A percentile compares a stretch with the other conserved stretches of the same genome.
Conservation (phyloP, 2,329 filamentous ascomycete genomes). For the Penicillium sp. region DNA sequence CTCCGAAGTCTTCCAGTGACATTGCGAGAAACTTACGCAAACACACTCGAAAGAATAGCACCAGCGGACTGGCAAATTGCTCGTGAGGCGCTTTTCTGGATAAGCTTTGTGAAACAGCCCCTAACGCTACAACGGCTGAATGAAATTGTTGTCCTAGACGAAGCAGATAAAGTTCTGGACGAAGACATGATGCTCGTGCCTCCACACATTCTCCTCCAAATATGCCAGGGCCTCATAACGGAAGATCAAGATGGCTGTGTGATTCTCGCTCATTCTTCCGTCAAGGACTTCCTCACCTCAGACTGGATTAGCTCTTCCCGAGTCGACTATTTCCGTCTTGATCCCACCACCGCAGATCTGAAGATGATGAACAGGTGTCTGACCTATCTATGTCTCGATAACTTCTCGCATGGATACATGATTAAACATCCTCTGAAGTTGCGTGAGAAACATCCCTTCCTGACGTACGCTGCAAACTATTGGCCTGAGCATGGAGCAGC, state of each 20-base stretch:
- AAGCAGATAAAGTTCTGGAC: slow-evolving; percentile 11
- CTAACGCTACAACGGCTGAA: slow-evolving; percentile 15
- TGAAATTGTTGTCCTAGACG: slow-evolving; percentile 16
- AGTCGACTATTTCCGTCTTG: slow-evolving; percentile 17
- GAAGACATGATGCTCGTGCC: slow-evolving; percentile 25
- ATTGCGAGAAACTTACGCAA: slow-evolving; percentile 20
- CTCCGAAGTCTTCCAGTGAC: slow-evolving; percentile 17
- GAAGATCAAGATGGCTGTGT: slow-evolving; percentile 13
- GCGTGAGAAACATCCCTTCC: slow-evolving; percentile 5
- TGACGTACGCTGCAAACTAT: slow-evolving; percentile 18
- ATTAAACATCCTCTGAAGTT: not conserved
- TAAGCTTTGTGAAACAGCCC: slow-evolving; percentile 15
- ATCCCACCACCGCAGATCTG: slow-evolving; percentile 12
- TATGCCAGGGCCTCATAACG: slow-evolving; percentile 22
- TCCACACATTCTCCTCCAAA: slow-evolving; percentile 16
- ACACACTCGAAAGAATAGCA: slow-evolving; percentile 14
- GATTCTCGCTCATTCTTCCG: slow-evolving; percentile 18
- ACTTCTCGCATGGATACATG: slow-evolving; percentile 18
- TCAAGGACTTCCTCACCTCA: slow-evolving; percentile 22
- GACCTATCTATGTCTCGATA: slow-evolving; percentile 19
- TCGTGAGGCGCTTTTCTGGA: slow-evolving; percentile 21
- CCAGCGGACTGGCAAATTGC: slow-evolving; percentile 13
- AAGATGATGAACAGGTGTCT: slow-evolving; percentile 21
- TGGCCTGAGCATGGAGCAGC: slow-evolving; percentile 16
- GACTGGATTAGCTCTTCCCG: slow-evolving; percentile 20